These are phyloP conservation scores for Saccharata proteae DNA, from an alignment of 2,329 filamentous ascomycete genomes.

Conservation along the genomic window DNA sequence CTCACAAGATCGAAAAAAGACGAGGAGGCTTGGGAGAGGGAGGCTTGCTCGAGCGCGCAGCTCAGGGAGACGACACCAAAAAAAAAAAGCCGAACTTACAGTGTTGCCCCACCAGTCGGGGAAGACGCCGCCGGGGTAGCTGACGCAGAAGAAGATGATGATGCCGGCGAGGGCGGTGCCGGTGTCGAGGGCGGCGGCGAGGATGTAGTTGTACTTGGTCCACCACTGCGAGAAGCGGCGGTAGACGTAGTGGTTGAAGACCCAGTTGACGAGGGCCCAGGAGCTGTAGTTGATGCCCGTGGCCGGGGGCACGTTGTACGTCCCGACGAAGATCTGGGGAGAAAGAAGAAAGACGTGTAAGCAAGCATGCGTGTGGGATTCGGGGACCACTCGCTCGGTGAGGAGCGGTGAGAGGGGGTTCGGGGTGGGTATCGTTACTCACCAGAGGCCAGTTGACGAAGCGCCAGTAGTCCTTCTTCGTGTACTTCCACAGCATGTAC, in stretches of 20 bases:
- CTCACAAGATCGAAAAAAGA: no score
- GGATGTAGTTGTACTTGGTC: conserved; percentile 62
- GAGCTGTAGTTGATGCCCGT: conserved; percentile 59
- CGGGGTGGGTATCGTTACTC: no score
- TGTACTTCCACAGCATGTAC: conserved; percentile 51
- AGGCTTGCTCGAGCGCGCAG: no score
- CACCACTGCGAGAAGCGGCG: conserved; percentile 51
- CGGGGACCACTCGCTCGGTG: neutral
- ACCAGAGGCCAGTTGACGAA: conserved; percentile 7
- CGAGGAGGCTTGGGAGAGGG: no score
- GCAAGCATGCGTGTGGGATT: neutral
- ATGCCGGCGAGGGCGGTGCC: conserved; percentile 21
- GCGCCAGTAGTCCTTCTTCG: conserved; percentile 18
- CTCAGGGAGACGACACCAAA: no score
- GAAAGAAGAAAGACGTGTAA: no score
- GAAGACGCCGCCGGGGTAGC: conserved; percentile 6
- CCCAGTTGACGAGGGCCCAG: conserved; percentile 54
- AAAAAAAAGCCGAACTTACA: no score
- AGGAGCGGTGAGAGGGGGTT: no score
- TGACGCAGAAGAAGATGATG: conserved; percentile 21
- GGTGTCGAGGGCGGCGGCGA: conserved; percentile 23
- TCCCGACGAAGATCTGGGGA: conserved; percentile 12
- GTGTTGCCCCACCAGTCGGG: conserved; percentile 26
- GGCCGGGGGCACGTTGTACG: conserved; percentile 43
- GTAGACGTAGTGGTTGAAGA: conserved; percentile 59